These are phyloP conservation scores for Trichoderma sp. DNA, from an alignment of 2,329 filamentous ascomycete species.

Conservation along the genomic window DNA sequence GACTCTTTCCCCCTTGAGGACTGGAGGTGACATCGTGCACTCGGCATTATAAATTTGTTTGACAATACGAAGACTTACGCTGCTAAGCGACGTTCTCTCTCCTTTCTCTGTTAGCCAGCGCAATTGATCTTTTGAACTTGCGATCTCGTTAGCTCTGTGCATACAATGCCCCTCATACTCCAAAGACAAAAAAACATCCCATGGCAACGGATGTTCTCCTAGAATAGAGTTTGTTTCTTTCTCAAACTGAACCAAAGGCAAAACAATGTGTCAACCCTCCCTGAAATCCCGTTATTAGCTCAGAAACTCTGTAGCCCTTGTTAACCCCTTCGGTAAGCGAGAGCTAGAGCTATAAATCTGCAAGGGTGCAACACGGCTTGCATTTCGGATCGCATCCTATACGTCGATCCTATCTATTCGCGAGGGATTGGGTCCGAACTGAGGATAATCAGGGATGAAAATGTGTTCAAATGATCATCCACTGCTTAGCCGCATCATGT, in stretches of 20 bases:
- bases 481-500: background rate
- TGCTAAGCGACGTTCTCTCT: background rate
- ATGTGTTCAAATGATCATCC: background rate
- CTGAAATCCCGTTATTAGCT: background rate
- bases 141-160: background rate
- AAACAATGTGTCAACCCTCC: background rate
- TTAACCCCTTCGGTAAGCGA: background rate
- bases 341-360: background rate
- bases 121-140: background rate
- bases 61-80: background rate
- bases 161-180: background rate
- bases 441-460: background rate
- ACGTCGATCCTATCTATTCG: background rate
- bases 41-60: background rate
- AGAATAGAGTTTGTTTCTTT: background rate
- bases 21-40: background rate
- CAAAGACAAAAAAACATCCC: background rate
- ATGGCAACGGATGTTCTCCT: too few relatives aligned
- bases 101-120: background rate
- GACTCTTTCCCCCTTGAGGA: background rate
- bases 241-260: background rate
- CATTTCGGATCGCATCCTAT: constrained; percentile 7
- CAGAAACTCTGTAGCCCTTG: background rate
- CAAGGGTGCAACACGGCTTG: background rate
- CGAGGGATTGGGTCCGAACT: background rate